Conservation (phyloP, 2,329 filamentous ascomycete genomes). For the Calonectria leucothoes region DNA sequence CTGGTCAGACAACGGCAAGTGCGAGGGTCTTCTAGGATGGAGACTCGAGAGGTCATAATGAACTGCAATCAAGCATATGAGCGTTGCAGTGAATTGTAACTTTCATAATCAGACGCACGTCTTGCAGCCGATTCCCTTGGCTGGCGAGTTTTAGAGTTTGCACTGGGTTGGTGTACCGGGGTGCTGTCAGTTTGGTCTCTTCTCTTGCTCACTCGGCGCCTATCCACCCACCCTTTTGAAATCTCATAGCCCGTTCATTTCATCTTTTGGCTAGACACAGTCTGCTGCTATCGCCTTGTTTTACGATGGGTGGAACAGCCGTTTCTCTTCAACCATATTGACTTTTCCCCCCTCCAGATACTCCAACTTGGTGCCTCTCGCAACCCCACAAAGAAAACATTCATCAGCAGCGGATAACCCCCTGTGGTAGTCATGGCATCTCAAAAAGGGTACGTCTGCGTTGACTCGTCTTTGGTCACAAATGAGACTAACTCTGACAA, state of each 20-base stretch:
- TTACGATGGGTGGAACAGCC: background rate
- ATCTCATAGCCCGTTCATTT: background rate
- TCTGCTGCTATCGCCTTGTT: background rate
- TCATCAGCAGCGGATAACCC: background rate
- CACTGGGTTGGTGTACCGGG: background rate
- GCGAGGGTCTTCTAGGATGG: background rate
- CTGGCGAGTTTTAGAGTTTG: background rate
- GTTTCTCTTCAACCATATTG: background rate
- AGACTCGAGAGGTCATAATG: too few species aligned
- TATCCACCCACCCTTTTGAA: background rate
- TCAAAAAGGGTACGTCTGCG: conserved; percentile 42
- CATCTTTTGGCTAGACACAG: too few species aligned
- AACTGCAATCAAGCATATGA: background rate
- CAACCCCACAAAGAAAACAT: background rate
- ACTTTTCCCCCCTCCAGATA: background rate
- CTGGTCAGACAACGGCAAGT: background rate
- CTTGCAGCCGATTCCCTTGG: background rate
- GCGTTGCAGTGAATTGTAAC: background rate
- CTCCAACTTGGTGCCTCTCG: background rate
- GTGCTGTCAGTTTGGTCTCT: background rate
- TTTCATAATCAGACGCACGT: background rate
- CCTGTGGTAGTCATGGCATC: conserved; percentile 46
- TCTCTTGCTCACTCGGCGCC: background rate
- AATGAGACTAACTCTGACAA: conserved; percentile 15
- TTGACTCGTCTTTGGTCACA: background rate